Evolutionary conservation across 1,139 yeast species (phyloP).

Genomic region (Hansenula sp.): DNA sequence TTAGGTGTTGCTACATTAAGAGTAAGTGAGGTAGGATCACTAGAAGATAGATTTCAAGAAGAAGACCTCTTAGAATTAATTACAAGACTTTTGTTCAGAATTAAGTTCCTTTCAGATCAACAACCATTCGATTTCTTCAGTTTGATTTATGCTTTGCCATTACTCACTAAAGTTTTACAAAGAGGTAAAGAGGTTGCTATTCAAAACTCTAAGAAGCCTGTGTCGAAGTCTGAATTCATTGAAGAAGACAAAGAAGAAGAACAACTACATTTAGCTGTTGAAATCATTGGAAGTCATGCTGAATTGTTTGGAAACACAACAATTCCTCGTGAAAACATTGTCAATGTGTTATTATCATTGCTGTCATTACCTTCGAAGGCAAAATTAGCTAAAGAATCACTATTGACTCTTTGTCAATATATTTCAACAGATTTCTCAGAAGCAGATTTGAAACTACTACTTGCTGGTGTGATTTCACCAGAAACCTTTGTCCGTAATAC

Average conservation of each 20-base stretch:
- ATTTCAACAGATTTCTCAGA: constrained; percentile 57
- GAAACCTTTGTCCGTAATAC: constrained; percentile 72
- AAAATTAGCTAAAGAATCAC: constrained; percentile 78
- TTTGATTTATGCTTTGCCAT: constrained; percentile 70
- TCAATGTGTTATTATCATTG: constrained; percentile 59
- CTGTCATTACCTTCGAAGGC: constrained; percentile 75
- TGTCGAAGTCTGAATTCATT: constrained; percentile 52
- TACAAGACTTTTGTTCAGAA: constrained; percentile 66
- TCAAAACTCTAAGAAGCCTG: constrained; percentile 46
- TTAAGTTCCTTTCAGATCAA: constrained; percentile 73
- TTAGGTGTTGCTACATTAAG: constrained; percentile 70
- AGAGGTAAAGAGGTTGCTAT: constrained; percentile 53
- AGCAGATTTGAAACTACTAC: constrained; percentile 54
- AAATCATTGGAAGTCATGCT: constrained; percentile 71
- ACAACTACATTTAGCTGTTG: constrained; percentile 72
- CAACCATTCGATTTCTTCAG: constrained; percentile 65
- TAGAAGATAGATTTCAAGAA: constrained; percentile 40
- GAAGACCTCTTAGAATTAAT: constrained; percentile 52
- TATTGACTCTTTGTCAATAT: constrained; percentile 69
- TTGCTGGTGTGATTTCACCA: constrained; percentile 56
- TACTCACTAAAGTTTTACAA: constrained; percentile 58
- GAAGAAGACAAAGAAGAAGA: constrained; percentile 88
- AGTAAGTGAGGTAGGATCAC: constrained; percentile 35
- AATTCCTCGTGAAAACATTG: constrained; percentile 65
- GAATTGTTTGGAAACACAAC: constrained; percentile 63